phyloP scores from a whole-genome alignment of 2,329 filamentous ascomycete genomes.

The Talaromyces sp. region DNA sequence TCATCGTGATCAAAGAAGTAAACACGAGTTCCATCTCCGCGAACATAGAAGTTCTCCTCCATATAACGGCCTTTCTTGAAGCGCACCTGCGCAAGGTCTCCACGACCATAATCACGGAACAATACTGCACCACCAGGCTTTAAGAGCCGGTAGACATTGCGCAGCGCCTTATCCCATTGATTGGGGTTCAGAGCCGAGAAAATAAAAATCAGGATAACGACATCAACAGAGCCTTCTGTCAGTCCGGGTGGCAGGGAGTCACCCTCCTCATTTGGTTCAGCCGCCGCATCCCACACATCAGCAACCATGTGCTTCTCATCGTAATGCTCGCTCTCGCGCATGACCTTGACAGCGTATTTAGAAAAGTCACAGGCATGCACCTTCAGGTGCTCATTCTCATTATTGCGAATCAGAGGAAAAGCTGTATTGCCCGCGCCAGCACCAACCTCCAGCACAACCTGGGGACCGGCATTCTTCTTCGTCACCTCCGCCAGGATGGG shows the following conservation, averaged over 20 bases:
- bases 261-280: constrained; percentile 54
- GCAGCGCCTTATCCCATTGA: constrained; percentile 82
- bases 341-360: constrained; percentile 90
- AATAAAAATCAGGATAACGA: constrained; percentile 94
- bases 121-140: constrained; percentile 92
- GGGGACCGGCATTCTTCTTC: constrained; percentile 66
- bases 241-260: constrained; percentile 71
- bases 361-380: constrained; percentile 97
- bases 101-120: constrained; percentile 95
- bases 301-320: constrained; percentile 72
- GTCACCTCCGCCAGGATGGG: constrained; percentile 81
- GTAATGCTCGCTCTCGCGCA: constrained; percentile 79
- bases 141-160: constrained; percentile 78
- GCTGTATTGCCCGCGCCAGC: constrained; percentile 96
- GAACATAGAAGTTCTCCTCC: constrained; percentile 95
- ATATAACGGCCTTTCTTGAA: constrained; percentile 96
- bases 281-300: constrained; percentile 91
- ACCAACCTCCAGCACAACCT: constrained; percentile 83
- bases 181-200: constrained; percentile 85
- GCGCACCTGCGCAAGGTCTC: constrained; percentile 91
- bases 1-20: constrained; percentile 96
- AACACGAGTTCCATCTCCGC: constrained; percentile 92
- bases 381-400: constrained; percentile 78
- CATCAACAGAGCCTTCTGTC: constrained; percentile 77
- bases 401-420: constrained; percentile 83